These are phyloP conservation scores for Salvia miltiorrhiza DNA, from an alignment of 257 asterid genomes.

Conservation along the genomic window DNA sequence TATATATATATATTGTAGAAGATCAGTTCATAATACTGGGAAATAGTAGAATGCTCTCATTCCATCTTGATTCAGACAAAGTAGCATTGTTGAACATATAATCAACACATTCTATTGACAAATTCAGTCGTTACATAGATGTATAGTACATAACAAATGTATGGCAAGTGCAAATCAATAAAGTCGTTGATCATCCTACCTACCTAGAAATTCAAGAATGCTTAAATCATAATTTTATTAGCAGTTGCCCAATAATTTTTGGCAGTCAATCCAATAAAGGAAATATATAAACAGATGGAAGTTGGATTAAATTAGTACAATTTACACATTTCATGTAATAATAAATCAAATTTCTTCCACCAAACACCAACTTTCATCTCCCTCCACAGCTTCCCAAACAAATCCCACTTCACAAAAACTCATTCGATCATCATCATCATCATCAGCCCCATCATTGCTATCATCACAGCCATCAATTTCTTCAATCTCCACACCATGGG, in stretches of 20 bases:
- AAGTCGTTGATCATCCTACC: not conserved
- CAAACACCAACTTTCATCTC: conserved; percentile 71
- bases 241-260: conserved; percentile 1
- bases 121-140: too few species aligned
- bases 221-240: conserved; percentile 15
- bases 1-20: not conserved
- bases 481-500: conserved; percentile 18
- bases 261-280: conserved; percentile 13
- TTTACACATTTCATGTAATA: not conserved
- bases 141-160: not conserved
- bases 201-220: conserved; percentile 1
- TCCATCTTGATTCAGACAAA: not conserved
- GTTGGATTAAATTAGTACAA: not conserved
- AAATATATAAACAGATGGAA: conserved; percentile 5
- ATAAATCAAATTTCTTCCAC: conserved; percentile 53
- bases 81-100: too few species aligned
- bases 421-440: conserved; percentile 20
- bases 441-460: not conserved
- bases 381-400: conserved; percentile 33
- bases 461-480: conserved; percentile 6
- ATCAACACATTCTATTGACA: too few species aligned
- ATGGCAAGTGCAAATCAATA: not conserved
- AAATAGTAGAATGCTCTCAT: not conserved
- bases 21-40: not conserved
- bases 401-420: conserved; percentile 39